These are phyloP conservation scores for Talaromyces sp. DNA, from an alignment of 2,329 filamentous ascomycete genomes.

Conservation along the genomic window DNA sequence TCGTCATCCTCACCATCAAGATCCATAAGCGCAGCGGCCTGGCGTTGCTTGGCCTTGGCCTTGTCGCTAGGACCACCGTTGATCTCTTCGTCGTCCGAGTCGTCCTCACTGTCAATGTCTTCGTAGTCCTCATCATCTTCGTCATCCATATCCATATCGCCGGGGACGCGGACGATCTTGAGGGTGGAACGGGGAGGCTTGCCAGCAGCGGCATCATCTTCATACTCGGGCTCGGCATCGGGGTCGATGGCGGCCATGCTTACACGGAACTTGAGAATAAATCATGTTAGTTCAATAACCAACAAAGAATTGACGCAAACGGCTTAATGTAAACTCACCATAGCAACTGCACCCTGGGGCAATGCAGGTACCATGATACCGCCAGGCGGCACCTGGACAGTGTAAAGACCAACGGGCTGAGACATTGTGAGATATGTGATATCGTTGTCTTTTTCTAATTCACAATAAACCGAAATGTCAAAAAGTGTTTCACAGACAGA, in stretches of 20 bases:
- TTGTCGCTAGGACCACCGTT: constrained; percentile 92
- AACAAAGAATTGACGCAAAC: background rate
- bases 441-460: background rate
- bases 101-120: constrained; percentile 50
- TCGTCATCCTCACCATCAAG: constrained; percentile 66
- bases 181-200: constrained; percentile 74
- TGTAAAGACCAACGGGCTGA: constrained; percentile 76
- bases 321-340: constrained; percentile 59
- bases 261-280: constrained; percentile 71
- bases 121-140: constrained; percentile 60
- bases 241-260: constrained; percentile 99
- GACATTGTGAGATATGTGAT: constrained; percentile 38
- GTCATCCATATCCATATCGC: constrained; percentile 52
- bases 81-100: constrained; percentile 65
- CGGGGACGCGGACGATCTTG: constrained; percentile 77
- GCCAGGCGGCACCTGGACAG: constrained; percentile 83
- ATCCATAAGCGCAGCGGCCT: constrained; percentile 73
- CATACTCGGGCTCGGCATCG: constrained; percentile 66
- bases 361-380: constrained; percentile 77
- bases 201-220: constrained; percentile 60
- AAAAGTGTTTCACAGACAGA: background rate
- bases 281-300: background rate
- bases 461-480: background rate
- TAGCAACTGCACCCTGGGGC: constrained; percentile 69
- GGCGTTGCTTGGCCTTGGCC: constrained; percentile 81